Percentiles rank a stretch among this genome's conserved stretches.
These are phyloP conservation scores for Rubia peregrina DNA, from an alignment of 305 asterid species.

Conservation along the genomic window DNA sequence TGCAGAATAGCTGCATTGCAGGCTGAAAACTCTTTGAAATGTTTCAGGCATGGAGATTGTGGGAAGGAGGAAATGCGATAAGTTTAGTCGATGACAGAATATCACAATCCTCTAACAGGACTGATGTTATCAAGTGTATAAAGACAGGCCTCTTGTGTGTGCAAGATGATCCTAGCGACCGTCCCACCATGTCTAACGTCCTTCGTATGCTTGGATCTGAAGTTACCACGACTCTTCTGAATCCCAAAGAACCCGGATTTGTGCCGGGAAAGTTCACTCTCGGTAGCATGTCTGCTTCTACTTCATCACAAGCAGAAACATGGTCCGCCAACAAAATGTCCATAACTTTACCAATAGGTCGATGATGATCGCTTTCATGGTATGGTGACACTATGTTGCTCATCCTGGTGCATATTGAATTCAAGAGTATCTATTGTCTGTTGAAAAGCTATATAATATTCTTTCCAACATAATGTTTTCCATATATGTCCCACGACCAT, in stretches of 20 bases:
- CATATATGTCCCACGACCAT: background rate
- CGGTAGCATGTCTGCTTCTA: conserved; percentile 6
- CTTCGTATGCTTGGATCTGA: conserved; percentile 17
- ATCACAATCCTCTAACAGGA: conserved; percentile 5
- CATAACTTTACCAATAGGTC: conserved; percentile 10
- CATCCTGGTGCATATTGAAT: no score
- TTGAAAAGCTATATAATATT: no score
- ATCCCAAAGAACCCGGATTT: conserved; percentile 20
- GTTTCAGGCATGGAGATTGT: conserved; percentile 27
- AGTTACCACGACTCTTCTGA: conserved; percentile 9
- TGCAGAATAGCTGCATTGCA: background rate
- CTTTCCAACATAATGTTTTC: background rate
- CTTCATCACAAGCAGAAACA: conserved; percentile 13
- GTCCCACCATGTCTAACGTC: conserved; percentile 28
- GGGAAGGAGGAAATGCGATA: conserved; percentile 23
- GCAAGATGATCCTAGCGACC: conserved; percentile 30
- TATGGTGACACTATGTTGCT: background rate
- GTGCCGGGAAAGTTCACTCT: conserved; percentile 5
- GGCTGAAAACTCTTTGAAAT: background rate
- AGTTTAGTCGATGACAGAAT: conserved; percentile 15
- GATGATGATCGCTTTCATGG: conserved; percentile 1
- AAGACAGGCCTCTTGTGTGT: conserved; percentile 29
- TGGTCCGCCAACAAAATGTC: conserved; percentile 6
- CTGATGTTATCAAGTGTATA: conserved; percentile 21
- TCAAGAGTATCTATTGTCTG: no score